A percentile compares a stretch with the other conserved stretches of the same genome.
phyloP scores from a whole-genome alignment of 352 stramenopile species.

The Phytophthora ohioensis region DNA sequence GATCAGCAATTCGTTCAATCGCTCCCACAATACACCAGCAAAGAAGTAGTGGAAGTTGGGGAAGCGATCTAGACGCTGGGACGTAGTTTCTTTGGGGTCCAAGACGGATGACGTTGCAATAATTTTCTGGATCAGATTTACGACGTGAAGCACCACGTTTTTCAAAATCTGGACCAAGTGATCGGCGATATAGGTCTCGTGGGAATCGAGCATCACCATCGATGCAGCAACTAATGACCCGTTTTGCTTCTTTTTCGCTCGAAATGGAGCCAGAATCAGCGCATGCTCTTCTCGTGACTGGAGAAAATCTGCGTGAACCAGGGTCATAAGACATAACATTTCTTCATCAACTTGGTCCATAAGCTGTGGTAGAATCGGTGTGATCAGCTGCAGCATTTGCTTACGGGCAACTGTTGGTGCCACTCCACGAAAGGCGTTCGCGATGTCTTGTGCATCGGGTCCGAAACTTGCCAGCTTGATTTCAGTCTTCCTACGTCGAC shows the following conservation, averaged over 20 bases:
- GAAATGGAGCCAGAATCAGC: conserved; percentile 30
- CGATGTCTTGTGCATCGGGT: conserved; percentile 29
- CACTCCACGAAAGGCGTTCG: conserved; percentile 27
- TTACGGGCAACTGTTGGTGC: conserved; percentile 16
- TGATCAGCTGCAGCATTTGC: conserved; percentile 25
- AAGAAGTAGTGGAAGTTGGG: conserved; percentile 40
- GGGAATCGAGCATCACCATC: conserved; percentile 31
- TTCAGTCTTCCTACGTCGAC: background rate
- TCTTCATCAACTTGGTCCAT: conserved; percentile 28
- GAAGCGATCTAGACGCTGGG: conserved; percentile 32
- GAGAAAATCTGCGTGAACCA: conserved; percentile 37
- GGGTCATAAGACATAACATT: conserved; percentile 20
- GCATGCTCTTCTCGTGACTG: conserved; percentile 33
- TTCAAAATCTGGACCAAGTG: conserved; percentile 40
- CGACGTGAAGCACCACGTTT: conserved; percentile 37
- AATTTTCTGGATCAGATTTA: conserved; percentile 28
- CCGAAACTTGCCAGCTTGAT: conserved; percentile 20
- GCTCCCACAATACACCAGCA: conserved; percentile 34
- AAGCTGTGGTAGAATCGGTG: conserved; percentile 26
- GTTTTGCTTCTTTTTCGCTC: conserved; percentile 8
- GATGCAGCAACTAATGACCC: conserved; percentile 28
- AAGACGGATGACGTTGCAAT: conserved; percentile 7
- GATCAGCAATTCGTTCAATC: conserved; percentile 40
- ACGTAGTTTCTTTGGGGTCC: background rate
- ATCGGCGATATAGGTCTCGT: conserved; percentile 20